Evolutionary conservation across 352 stramenopile species (phyloP).

Genomic region (Discostella stelligera): DNA sequence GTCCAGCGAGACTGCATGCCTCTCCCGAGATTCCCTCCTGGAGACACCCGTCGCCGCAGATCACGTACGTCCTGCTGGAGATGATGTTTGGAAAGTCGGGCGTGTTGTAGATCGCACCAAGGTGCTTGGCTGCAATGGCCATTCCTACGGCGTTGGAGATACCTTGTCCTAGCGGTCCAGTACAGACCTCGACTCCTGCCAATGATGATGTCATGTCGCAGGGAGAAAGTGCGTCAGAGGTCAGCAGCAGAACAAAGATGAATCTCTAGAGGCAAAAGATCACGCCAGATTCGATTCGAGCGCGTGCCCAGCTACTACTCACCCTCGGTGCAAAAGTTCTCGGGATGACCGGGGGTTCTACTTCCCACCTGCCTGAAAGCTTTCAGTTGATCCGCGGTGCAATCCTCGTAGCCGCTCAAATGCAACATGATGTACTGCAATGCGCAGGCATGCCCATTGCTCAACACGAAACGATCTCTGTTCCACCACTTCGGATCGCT

Average conservation of each 20-base stretch:
- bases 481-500: slow-evolving; percentile 88
- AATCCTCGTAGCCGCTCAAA: slow-evolving; percentile 90
- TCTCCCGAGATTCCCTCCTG: slow-evolving; percentile 97
- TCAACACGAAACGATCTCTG: slow-evolving; percentile 98
- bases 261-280: neutral
- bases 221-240: neutral
- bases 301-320: slow-evolving; percentile 30
- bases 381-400: slow-evolving; percentile 96
- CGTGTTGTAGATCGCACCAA: slow-evolving; percentile 97
- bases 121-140: slow-evolving; percentile 95
- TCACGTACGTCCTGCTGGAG: slow-evolving; percentile 98
- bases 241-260: slow-evolving; percentile 5
- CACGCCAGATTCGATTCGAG: neutral
- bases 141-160: slow-evolving; percentile 98
- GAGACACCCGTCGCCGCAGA: slow-evolving; percentile 98
- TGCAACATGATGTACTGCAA: slow-evolving; percentile 99
- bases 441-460: slow-evolving; percentile 97
- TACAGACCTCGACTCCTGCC: slow-evolving; percentile 93
- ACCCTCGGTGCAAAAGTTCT: slow-evolving; percentile 92
- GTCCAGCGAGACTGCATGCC: slow-evolving; percentile 93
- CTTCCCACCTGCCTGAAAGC: slow-evolving; percentile 94
- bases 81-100: slow-evolving; percentile 90
- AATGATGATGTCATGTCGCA: neutral
- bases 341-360: slow-evolving; percentile 96
- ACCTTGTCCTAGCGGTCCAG: slow-evolving; percentile 94